These are phyloP conservation scores for Diaporthe vexans DNA, from an alignment of 2,329 filamentous ascomycete genomes.

Conservation along the genomic window DNA sequence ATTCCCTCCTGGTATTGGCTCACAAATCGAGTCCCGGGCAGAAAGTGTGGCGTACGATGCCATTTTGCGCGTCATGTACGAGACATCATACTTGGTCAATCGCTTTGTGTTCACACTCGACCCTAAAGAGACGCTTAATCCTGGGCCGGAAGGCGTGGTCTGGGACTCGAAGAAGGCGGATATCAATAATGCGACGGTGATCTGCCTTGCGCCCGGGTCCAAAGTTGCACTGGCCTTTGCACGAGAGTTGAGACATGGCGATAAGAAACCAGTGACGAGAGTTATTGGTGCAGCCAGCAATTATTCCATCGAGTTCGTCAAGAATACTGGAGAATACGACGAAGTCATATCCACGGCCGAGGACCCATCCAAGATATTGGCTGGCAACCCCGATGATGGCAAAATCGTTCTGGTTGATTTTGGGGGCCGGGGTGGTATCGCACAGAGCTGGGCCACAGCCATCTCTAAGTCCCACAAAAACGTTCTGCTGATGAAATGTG, in stretches of 20 bases:
- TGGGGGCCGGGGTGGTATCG: slow-evolving; percentile 24
- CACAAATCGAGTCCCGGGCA: slow-evolving; percentile 1
- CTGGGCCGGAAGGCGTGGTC: background rate
- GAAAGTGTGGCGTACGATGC: slow-evolving; percentile 20
- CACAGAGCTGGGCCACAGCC: background rate
- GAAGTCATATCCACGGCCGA: slow-evolving; percentile 27
- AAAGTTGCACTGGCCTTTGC: slow-evolving; percentile 19
- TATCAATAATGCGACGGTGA: background rate
- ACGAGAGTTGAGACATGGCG: slow-evolving; percentile 23
- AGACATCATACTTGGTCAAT: slow-evolving; percentile 23
- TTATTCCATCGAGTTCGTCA: slow-evolving; percentile 1
- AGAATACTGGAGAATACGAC: slow-evolving; percentile 20
- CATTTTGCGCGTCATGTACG: slow-evolving; percentile 23
- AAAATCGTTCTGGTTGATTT: slow-evolving; percentile 25
- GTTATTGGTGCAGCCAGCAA: slow-evolving; percentile 31
- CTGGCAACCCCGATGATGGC: background rate
- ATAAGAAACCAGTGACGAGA: slow-evolving; percentile 12
- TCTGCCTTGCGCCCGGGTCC: slow-evolving; percentile 25
- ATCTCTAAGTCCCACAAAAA: slow-evolving; percentile 6
- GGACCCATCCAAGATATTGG: background rate
- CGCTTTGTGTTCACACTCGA: slow-evolving; percentile 17
- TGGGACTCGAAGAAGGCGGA: slow-evolving; percentile 6
- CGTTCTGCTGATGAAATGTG: background rate
- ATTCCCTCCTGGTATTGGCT: background rate
- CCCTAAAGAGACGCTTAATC: slow-evolving; percentile 19